Percentiles rank a stretch among this genome's conserved stretches.
Evolutionary conservation across 2,329 filamentous ascomycete species (phyloP).

Genomic region (Pseudogymnoascus sp.): DNA sequence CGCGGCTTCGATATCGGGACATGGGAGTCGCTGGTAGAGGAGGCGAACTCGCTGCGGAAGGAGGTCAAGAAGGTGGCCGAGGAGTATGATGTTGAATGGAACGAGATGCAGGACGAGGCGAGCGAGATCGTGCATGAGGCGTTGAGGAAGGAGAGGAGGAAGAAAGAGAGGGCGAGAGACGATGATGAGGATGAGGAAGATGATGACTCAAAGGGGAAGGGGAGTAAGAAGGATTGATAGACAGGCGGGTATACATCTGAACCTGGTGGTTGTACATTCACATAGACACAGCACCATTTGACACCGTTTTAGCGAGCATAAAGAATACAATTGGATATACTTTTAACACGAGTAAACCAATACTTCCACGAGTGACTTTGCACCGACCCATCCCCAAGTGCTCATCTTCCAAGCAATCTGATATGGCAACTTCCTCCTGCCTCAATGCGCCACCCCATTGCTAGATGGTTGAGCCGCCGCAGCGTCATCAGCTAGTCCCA

Average conservation of each 20-base stretch:
- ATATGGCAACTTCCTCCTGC: not conserved
- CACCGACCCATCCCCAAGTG: not conserved
- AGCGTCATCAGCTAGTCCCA: not conserved
- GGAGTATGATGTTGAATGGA: slow-evolving; percentile 88
- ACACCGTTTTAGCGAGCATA: not conserved
- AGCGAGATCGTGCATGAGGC: slow-evolving; percentile 57
- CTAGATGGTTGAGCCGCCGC: not conserved
- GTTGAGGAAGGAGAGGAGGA: slow-evolving; percentile 45
- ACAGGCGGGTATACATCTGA: not conserved
- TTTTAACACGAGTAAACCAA: not conserved
- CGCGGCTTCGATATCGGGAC: slow-evolving; percentile 67
- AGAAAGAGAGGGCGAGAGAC: slow-evolving; percentile 30
- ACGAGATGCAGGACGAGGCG: slow-evolving; percentile 67
- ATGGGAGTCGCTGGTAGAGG: slow-evolving; percentile 75
- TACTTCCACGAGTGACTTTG: not conserved
- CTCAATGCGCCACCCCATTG: not conserved
- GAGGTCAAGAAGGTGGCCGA: slow-evolving; percentile 76
- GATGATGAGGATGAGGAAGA: slow-evolving; percentile 33
- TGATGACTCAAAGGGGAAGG: slow-evolving; percentile 14
- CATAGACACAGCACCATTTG: not conserved
- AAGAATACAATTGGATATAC: slow-evolving; percentile 9
- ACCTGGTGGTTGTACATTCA: not conserved
- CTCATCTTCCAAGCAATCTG: not conserved
- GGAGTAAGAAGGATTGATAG: slow-evolving; percentile 15
- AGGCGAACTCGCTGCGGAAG: slow-evolving; percentile 67